These are phyloP conservation scores for Endotrypanum monterogeii DNA, from an alignment of 208 protist species.

Conservation along the genomic window DNA sequence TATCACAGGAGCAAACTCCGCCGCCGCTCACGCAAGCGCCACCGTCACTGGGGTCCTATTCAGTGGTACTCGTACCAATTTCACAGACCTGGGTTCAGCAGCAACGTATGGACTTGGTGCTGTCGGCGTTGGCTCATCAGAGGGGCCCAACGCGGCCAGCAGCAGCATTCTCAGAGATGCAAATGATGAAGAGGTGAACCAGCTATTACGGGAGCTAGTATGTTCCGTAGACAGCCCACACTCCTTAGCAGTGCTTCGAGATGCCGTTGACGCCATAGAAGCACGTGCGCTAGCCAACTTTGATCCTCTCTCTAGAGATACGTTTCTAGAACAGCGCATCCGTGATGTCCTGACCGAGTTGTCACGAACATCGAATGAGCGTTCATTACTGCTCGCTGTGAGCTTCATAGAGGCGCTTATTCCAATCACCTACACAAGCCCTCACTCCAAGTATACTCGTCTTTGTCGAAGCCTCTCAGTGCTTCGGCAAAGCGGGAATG, in stretches of 20 bases:
- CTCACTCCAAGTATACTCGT: slow-evolving; percentile 77
- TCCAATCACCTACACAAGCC: slow-evolving; percentile 80
- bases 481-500: slow-evolving; percentile 72
- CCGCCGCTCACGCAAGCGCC: slow-evolving; percentile 35
- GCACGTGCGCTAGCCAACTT: slow-evolving; percentile 73
- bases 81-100: slow-evolving; percentile 39
- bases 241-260: slow-evolving; percentile 67
- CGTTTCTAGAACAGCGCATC: slow-evolving; percentile 84
- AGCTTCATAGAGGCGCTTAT: slow-evolving; percentile 84
- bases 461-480: slow-evolving; percentile 81
- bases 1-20: slow-evolving; percentile 36
- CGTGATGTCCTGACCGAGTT: slow-evolving; percentile 81
- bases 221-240: slow-evolving; percentile 67
- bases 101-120: slow-evolving; percentile 28
- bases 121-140: slow-evolving; percentile 24
- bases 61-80: slow-evolving; percentile 57
- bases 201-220: slow-evolving; percentile 77
- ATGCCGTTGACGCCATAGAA: slow-evolving; percentile 81
- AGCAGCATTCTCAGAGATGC: slow-evolving; percentile 35
- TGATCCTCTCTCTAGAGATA: slow-evolving; percentile 73
- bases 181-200: slow-evolving; percentile 80
- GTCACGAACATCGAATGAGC: slow-evolving; percentile 50
- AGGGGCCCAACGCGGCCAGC: slow-evolving; percentile 15
- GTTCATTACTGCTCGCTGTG: slow-evolving; percentile 57
- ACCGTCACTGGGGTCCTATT: slow-evolving; percentile 30